These are phyloP conservation scores for Wickerhamomyces chambardii DNA, from an alignment of 805 yeast species.

Conservation along the genomic window DNA sequence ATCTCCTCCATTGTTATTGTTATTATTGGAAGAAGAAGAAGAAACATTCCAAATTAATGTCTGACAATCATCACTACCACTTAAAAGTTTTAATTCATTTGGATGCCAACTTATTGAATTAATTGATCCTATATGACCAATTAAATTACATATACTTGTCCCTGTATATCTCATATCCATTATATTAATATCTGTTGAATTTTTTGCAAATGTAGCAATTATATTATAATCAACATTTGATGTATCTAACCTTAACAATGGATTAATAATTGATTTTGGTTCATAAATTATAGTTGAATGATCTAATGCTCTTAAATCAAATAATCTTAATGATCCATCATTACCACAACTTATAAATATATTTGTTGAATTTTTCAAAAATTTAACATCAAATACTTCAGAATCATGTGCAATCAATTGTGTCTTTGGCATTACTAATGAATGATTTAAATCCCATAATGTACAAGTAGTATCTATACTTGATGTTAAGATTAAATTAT, in stretches of 20 bases:
- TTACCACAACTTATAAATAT: conserved; percentile 90
- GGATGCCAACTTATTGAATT: conserved; percentile 88
- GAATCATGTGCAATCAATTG: conserved; percentile 95
- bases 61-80: conserved; percentile 71
- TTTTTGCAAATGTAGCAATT: conserved; percentile 73
- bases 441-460: conserved; percentile 75
- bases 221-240: conserved; percentile 76
- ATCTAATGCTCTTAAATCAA: conserved; percentile 81
- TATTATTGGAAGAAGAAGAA: too few species aligned
- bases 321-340: conserved; percentile 90
- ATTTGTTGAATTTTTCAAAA: conserved; percentile 62
- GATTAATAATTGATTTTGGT: conserved; percentile 30
- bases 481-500: conserved; percentile 67
- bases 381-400: conserved; percentile 90
- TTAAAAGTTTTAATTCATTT: conserved; percentile 43
- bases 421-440: conserved; percentile 61
- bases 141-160: conserved; percentile 59
- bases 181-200: conserved; percentile 54
- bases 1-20: conserved; percentile 1
- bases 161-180: conserved; percentile 89
- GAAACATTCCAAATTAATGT: conserved; percentile 58
- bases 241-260: conserved; percentile 69
- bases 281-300: conserved; percentile 95
- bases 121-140: conserved; percentile 59
- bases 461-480: conserved; percentile 97